Evolutionary conservation across 495 filamentous ascomycete genomes (phyloP), one percentile per base, ranked within the genome.

Genomic region (Penicillium lagena): DNA sequence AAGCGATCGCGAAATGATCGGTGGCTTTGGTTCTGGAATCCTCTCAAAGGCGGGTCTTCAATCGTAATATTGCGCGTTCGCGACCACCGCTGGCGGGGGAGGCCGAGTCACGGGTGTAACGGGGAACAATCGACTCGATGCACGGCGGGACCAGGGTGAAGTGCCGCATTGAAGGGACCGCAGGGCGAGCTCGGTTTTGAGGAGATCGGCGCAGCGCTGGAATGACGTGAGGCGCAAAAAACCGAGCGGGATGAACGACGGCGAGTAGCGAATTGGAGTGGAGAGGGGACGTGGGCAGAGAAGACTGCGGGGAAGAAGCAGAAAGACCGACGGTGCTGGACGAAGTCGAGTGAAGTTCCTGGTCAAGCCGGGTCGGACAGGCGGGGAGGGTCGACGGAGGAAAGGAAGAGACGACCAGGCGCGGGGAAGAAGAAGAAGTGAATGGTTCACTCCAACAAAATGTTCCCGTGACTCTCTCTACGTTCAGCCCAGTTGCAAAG

Each of bases 401-500:
- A 46, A 41, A 35, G 32, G 37, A 45, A 29, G 41, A 48, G 39
- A 47, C 34, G 11, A 22, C 4, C 13, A 40, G 37, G 11, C 41
- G 15, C 37, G 35, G 15, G 38, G 41, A 41, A 50, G 40, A 22
- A 22, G 22, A 22, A 45, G 37, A 49, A 36, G 43, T 14, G 35
- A 32, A 51, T 42, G 44, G 50, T 27, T 42, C 39, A 37, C n/a
- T 39, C 31, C 39, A 52, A 51, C 46, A 51, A 50, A 49, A 46
- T 54, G 58, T 61, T 61, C 58, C 58, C 58, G 58, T 61, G 58
- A 61, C 58, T 60, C 33, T 50, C 39, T 56, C 30, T 36, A 59
- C 56, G 45, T 36, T 13, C 40, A 47, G 51, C 27, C 54, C 45
- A 44, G 55, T 59, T 59, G 39, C 32, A 46, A 17, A 22, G 37